Conservation (phyloP, 306 rosid genomes). For the Castanea sativa region DNA sequence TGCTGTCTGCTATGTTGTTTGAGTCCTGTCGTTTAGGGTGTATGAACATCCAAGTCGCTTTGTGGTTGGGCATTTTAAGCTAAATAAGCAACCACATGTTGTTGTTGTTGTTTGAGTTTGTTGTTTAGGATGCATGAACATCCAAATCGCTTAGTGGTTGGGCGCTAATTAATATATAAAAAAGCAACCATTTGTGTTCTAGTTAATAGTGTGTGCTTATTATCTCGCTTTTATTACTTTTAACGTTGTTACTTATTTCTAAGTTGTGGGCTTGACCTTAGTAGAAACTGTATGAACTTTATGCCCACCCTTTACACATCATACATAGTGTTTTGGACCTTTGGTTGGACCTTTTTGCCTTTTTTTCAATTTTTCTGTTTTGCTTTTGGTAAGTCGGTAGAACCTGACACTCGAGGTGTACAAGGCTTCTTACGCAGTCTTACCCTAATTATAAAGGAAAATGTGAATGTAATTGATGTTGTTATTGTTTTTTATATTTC, state of each 20-base stretch:
- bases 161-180: slow-evolving; percentile 40
- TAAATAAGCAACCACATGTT: slow-evolving; percentile 56
- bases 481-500: no score
- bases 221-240: neutral
- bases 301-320: neutral
- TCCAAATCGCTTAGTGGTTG: slow-evolving; percentile 45
- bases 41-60: slow-evolving; percentile 36
- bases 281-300: neutral
- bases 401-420: no score
- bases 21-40: slow-evolving; percentile 20
- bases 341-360: neutral
- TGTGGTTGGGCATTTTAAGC: slow-evolving; percentile 46
- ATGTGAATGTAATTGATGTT: no score
- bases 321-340: slow-evolving; percentile 1
- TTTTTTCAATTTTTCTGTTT: neutral
- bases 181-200: slow-evolving; percentile 41
- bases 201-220: neutral
- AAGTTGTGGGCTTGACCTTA: no score
- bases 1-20: neutral
- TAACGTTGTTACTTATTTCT: neutral
- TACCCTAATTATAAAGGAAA: no score
- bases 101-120: slow-evolving; percentile 9
- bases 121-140: slow-evolving; percentile 27
- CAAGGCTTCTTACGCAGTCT: no score
- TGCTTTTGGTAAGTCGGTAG: no score